Evolutionary conservation across 768 basidiomycete species (phyloP), one percentile per base, ranked within the genome.

Genomic region (Amanita exitialis): DNA sequence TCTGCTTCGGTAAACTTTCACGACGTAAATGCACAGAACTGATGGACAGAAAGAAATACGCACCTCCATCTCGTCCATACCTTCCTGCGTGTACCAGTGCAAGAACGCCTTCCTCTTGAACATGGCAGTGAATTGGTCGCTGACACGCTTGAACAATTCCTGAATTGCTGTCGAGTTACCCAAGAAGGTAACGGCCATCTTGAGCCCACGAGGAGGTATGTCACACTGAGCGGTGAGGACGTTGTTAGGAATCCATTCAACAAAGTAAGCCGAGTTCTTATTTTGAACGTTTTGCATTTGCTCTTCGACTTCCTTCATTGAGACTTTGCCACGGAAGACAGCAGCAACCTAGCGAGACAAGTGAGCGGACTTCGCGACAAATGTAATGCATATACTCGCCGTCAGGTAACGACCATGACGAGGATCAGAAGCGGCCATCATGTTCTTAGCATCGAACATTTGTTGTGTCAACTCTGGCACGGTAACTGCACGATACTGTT

Each of bases 281-380:
- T 80, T 90, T 71, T 94, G 89, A 30, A 98, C 92, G 59, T 85
- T 88, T 70, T 93, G 87, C 92, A 98, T 97, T 63, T 95, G 90
- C 65, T 98, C 96, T 71, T 99, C 96, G 51, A 99, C 91, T 66
- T 99, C 96, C 72, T 95, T 95, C 94, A 98, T 97, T n/a, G 93
- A 90, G 50, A 98, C 93, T 70, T 94, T 94, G 59, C 96, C 96
- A 70, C 96, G 92, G 92, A 96, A 99, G 60, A 93, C 84, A 57
- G 93, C 92, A 25, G 93, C 92, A 57, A 95, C 82, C 83, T 37
- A 44, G 38, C 12, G 36, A 12, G 36, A 34, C 3, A 16, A 9
- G 35, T 49, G 35, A 37, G 42, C 27, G 39, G 7, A 6, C 34
- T 5, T 12, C 1, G 25, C 7, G n/a, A n/a, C 15, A 39, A 5